Conservation (phyloP, 257 asterid species). For the Capsicum pubescens region DNA sequence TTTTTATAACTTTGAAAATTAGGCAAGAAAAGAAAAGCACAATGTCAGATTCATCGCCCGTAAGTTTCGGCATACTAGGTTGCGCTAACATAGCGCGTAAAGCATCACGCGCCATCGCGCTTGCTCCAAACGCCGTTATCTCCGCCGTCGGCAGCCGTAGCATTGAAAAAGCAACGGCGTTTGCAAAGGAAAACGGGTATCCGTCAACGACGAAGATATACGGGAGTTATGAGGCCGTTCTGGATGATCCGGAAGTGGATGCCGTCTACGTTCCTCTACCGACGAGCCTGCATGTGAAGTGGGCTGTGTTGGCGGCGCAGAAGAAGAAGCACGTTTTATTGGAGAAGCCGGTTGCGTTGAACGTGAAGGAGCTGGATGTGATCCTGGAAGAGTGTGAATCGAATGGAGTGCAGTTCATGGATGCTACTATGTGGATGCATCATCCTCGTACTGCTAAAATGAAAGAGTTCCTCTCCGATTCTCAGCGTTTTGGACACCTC, state of each 20-base stretch:
- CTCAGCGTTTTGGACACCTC: conserved; percentile 43
- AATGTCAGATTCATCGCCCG: conserved; percentile 28
- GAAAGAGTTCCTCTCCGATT: conserved; percentile 42
- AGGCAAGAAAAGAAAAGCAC: too few species aligned
- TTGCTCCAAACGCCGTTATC: conserved; percentile 43
- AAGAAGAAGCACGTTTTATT: conserved; percentile 48
- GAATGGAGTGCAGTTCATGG: conserved; percentile 56
- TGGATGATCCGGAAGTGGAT: conserved; percentile 51
- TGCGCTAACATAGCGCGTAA: conserved; percentile 54
- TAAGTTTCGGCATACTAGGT: conserved; percentile 52
- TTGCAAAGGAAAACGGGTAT: conserved; percentile 42
- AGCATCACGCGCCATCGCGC: conserved; percentile 44
- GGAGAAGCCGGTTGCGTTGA: conserved; percentile 56
- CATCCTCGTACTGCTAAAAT: conserved; percentile 44
- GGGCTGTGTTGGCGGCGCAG: conserved; percentile 53
- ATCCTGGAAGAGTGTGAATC: conserved; percentile 50
- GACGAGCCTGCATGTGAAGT: conserved; percentile 46
- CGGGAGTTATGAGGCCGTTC: conserved; percentile 53
- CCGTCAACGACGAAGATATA: conserved; percentile 41
- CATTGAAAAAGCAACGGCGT: conserved; percentile 43
- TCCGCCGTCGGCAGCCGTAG: conserved; percentile 52
- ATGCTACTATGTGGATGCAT: conserved; percentile 58
- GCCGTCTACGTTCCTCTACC: conserved; percentile 56
- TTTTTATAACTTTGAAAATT: too few species aligned
- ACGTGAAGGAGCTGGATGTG: conserved; percentile 45